Percentiles rank a stretch among this genome's conserved stretches.
Conservation (phyloP, 495 filamentous ascomycete genomes). For the Daldinia bambusicola region DNA sequence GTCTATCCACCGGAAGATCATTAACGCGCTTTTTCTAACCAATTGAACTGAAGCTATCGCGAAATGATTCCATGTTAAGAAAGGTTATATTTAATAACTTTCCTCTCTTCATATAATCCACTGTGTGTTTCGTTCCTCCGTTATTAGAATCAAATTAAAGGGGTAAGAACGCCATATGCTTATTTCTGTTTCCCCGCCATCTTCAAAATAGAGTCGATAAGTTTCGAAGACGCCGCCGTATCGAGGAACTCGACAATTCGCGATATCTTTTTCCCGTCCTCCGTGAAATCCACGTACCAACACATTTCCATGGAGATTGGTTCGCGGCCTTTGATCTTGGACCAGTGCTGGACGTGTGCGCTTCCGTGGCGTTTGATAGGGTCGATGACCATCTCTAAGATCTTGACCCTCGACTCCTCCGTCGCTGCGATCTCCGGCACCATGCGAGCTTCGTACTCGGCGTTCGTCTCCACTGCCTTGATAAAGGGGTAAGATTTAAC, state of each 20-base stretch:
- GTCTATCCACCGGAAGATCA: not conserved
- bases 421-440: constrained; percentile 5
- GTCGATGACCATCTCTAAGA: constrained; percentile 18
- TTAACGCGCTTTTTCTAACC: not conserved
- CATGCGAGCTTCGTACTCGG: constrained; percentile 30
- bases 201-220: constrained; percentile 11
- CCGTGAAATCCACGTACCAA: constrained; percentile 28
- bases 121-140: not conserved
- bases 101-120: too few species aligned
- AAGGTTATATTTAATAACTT: too few species aligned
- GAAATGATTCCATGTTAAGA: too few species aligned
- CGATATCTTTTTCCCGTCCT: constrained; percentile 23
- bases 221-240: constrained; percentile 7
- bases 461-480: constrained; percentile 19
- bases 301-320: constrained; percentile 21
- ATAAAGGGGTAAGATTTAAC: constrained; percentile 5
- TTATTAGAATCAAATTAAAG: not conserved
- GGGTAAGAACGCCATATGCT: not conserved
- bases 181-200: not conserved
- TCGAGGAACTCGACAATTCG: constrained; percentile 24
- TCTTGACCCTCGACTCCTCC: not conserved
- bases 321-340: not conserved
- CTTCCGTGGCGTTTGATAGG: constrained; percentile 15
- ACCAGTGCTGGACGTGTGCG: constrained; percentile 8
- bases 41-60: not conserved